Evolutionary conservation across 2,329 filamentous ascomycete genomes (phyloP).

Genomic region (Aspergillus sp.): DNA sequence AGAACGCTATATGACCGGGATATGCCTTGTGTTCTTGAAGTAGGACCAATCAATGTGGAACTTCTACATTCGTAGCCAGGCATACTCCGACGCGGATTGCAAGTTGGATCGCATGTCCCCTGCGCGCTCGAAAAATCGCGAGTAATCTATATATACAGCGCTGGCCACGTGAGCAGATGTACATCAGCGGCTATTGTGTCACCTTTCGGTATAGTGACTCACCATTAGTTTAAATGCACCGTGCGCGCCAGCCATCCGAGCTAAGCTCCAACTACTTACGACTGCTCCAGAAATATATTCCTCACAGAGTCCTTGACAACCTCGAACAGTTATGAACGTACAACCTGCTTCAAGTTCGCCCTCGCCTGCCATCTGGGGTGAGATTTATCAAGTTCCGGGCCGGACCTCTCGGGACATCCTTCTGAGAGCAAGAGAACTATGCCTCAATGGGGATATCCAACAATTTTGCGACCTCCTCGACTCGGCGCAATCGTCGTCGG

Average conservation of each 20-base stretch:
- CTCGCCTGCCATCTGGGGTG: neutral
- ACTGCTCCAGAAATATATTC: neutral
- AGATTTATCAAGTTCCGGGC: neutral
- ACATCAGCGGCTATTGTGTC: neutral
- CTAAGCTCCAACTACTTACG: neutral
- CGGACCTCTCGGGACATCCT: neutral
- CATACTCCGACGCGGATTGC: neutral
- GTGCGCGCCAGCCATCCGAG: neutral
- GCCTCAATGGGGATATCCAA: slow-evolving; percentile 1
- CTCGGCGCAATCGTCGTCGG: slow-evolving; percentile 1
- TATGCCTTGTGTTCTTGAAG: neutral
- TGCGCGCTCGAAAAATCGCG: neutral
- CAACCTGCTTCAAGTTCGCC: neutral
- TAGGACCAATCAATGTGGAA: neutral
- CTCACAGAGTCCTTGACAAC: neutral
- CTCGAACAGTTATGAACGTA: no score
- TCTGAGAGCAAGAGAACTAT: neutral
- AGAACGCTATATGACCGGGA: neutral
- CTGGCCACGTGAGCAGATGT: neutral
- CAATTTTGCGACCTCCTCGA: slow-evolving; percentile 13
- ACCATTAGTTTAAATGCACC: neutral
- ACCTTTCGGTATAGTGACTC: neutral
- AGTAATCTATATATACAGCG: neutral
- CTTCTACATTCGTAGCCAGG: neutral
- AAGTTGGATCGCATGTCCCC: neutral